Base-by-base conservation (phyloP, 495 filamentous ascomycete species). In the Echria macrotheca region DNA sequence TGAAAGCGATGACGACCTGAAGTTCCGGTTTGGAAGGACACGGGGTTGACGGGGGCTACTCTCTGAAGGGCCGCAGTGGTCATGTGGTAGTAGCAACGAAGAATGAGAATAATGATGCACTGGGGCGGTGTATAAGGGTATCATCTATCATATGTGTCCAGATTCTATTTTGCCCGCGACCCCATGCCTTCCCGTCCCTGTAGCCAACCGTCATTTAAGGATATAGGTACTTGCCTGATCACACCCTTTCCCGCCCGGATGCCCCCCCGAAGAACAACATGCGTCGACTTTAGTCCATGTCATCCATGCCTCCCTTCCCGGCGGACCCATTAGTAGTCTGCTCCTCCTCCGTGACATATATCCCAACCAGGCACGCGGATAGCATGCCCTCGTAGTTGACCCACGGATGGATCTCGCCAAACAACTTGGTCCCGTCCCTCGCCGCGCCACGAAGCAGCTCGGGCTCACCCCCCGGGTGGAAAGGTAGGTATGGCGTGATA, bases 301-400 rank as follows among this genome's bases (percentile, higher is more conserved):
- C 74, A 50, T 91, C 87, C 64, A 54, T 74, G 23, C 56, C 65
- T 28, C 48, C 42, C 63, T 53, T 28, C n/a, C n/a, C n/a, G n/a
- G n/a, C n/a, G n/a, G n/a, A n/a, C n/a, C n/a, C n/a, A n/a, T n/a
- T n/a, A n/a, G n/a, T n/a, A n/a, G n/a, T n/a, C 15, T 49, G 74
- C 31, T 89, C 83, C 46, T 79, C 73, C 74, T 97, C 94, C 4
- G 78, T 74, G 31, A 97, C 89, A 63, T 89, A 69, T 24, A 96
- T 81, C 1, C 93, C 93, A 3, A 98, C 76, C 53, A 95, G 58
- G 65, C 91, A 96, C 58, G 85, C 80, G 19, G 81, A 79, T 44
- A 98, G 67, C 80, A 98, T 96, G 3, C 84, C 86, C 71, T 97
- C 94, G 75, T 88, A 95, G 58, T 95, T 98, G 8, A 98, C 91